Base-by-base conservation (phyloP, 2,329 filamentous ascomycete species). In the Cladosporium sp. region DNA sequence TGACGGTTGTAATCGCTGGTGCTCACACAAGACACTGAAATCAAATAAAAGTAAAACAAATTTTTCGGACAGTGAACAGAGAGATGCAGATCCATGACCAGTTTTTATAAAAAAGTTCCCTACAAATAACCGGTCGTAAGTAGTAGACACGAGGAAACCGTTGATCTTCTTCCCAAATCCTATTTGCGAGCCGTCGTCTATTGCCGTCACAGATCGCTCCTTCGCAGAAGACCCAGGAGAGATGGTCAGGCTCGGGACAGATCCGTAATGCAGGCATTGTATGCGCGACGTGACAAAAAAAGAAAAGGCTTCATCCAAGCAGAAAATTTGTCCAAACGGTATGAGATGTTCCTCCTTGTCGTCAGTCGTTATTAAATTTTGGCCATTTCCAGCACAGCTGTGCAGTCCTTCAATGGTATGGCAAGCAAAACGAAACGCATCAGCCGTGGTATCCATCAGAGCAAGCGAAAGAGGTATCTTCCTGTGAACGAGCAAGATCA, bases 81-180 rank as follows among this genome's bases (percentile, higher is more conserved):
- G 12, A 32, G 28, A 32, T 32, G 28, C 28, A 32, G 12, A 10
- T 32, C 28, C 28, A 32, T 32, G 28, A 32, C 28, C 28, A 32
- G 28, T 32, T 32, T 28, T 32, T 32, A 32, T 32, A 7, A 32
- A 10, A 32, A 32, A n/a, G n/a, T 32, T 48, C 45, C 45, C 28
- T 48, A 48, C 28, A 48, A 35, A 4, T 35, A 28, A 48, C 45
- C 45, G 28, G 45, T 48, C 25, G 45, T 48, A 48, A 48, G 42
- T 44, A 44, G 25, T 35, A 48, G 45, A 48, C 44, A 48, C 19
- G 45, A 48, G 45, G 35, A 19, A 35, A 25, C 17, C 28, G 19
- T n/a, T 20, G 19, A 32, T 20, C 1, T 34, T n/a, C 28, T 28
- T 32, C 17, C 19, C 25, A 22, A n/a, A 19, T 20, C 45, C 28